A percentile compares a stretch with the other conserved stretches of the same genome.
Conservation (phyloP, 768 basidiomycete genomes). For the Amanita polypyramis region DNA sequence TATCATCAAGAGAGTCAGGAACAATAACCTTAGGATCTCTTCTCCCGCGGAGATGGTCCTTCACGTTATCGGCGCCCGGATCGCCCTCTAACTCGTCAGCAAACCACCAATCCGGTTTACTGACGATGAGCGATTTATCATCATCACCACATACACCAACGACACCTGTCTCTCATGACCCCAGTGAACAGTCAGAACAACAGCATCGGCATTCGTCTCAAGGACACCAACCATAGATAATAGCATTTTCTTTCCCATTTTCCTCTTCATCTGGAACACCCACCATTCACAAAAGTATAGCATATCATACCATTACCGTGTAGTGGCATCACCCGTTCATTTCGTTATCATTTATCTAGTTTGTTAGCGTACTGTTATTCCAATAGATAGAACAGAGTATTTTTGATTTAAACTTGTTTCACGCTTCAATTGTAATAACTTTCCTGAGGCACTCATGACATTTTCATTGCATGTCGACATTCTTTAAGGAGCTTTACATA, state of each 20-base stretch:
- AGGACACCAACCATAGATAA: neutral
- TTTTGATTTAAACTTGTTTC: neutral
- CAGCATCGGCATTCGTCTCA: neutral
- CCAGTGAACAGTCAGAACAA: neutral
- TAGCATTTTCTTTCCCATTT: too few relatives aligned
- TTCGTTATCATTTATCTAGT: neutral
- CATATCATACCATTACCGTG: neutral
- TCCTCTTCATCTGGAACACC: too few relatives aligned
- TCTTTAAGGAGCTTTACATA: neutral
- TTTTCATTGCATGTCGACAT: neutral
- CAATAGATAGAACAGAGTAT: neutral
- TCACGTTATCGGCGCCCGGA: slow-evolving; percentile 19
- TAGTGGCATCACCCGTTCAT: neutral
- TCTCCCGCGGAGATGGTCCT: slow-evolving; percentile 28
- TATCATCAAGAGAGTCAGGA: slow-evolving; percentile 24
- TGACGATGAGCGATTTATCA: slow-evolving; percentile 3
- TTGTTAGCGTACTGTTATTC: too few relatives aligned
- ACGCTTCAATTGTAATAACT: neutral
- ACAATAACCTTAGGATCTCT: slow-evolving; percentile 29
- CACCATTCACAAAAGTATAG: neutral
- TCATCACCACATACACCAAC: neutral
- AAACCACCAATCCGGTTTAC: neutral
- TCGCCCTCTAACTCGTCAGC: slow-evolving; percentile 16
- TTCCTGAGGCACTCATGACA: neutral
- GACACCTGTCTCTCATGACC: neutral